A percentile compares a stretch with the other conserved stretches of the same genome.
Evolutionary conservation across 163 green algal genomes (phyloP).

Genomic region (Coccomyxa subellipsoidea): DNA sequence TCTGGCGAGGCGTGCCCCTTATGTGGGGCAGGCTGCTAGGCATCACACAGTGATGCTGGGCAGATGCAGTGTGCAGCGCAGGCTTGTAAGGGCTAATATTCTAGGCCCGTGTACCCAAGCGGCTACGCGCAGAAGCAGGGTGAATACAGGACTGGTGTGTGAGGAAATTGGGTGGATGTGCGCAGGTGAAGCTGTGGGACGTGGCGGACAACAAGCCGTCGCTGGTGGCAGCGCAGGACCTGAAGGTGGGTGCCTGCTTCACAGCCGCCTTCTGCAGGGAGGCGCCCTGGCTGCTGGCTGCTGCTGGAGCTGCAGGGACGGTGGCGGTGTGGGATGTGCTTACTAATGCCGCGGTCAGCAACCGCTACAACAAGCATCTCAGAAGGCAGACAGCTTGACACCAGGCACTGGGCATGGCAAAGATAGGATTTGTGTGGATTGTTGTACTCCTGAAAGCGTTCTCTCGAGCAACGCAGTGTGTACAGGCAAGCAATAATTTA

Average conservation of each 20-base stretch:
- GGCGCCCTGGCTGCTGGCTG: slow-evolving; percentile 73
- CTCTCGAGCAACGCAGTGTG: no score
- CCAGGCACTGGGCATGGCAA: not conserved
- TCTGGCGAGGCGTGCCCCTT: no score
- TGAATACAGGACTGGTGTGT: no score
- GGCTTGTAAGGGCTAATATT: no score
- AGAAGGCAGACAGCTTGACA: not conserved
- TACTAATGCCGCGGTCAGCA: slow-evolving; percentile 28
- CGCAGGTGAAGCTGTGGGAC: slow-evolving; percentile 88
- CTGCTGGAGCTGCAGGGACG: slow-evolving; percentile 80
- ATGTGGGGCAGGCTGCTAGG: no score
- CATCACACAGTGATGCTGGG: no score
- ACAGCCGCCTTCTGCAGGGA: slow-evolving; percentile 66
- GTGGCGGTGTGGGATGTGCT: slow-evolving; percentile 84
- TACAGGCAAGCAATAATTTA: no score
- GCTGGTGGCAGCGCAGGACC: slow-evolving; percentile 68
- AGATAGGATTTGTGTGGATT: no score
- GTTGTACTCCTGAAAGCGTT: no score
- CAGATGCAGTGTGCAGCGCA: no score
- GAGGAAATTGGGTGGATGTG: not conserved
- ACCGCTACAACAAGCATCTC: slow-evolving; percentile 24
- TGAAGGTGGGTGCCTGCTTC: slow-evolving; percentile 75
- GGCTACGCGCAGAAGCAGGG: no score
- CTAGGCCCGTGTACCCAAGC: no score
- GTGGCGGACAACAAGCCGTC: slow-evolving; percentile 50